These are phyloP conservation scores for Peribolospora kevripleyi DNA, from an alignment of 768 basidiomycete genomes.

Conservation along the genomic window DNA sequence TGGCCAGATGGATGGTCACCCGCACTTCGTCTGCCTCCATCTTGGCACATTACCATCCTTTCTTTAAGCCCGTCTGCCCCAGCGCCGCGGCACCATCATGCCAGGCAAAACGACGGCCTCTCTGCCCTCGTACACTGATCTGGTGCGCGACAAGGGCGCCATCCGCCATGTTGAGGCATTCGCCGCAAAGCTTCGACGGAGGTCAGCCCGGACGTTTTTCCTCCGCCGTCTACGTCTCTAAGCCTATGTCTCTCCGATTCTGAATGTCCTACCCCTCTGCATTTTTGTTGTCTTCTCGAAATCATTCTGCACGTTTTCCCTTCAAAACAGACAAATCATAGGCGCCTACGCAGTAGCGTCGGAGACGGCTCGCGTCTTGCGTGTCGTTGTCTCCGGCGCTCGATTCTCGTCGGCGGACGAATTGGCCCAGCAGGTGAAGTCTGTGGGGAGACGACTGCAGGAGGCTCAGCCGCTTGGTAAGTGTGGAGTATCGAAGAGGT, in stretches of 20 bases:
- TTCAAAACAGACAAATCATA: constrained; percentile 48
- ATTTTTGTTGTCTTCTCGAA: not conserved
- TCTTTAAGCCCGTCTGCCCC: too few relatives aligned
- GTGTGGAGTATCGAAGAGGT: not conserved
- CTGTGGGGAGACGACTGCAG: constrained; percentile 51
- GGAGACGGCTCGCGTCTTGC: constrained; percentile 65
- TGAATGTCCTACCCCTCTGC: constrained; percentile 1
- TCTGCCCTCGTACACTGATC: too few relatives aligned
- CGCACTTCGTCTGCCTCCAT: too few relatives aligned
- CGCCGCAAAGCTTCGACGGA: constrained; percentile 13
- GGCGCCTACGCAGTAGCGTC: constrained; percentile 73
- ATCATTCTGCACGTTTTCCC: not conserved
- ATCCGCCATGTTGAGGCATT: constrained; percentile 12
- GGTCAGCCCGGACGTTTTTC: constrained; percentile 5
- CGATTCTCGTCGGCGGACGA: constrained; percentile 70
- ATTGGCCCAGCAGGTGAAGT: constrained; percentile 49
- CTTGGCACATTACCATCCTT: too few relatives aligned
- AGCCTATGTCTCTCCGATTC: not conserved
- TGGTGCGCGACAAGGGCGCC: too few relatives aligned
- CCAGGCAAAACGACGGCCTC: too few relatives aligned
- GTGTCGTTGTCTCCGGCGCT: constrained; percentile 69
- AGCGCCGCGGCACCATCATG: too few relatives aligned
- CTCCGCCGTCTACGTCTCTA: not conserved
- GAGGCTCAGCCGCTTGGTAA: constrained; percentile 89
- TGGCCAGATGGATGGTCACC: too few relatives aligned